Percentiles rank a stretch among this genome's conserved stretches.
Conservation (phyloP, 768 basidiomycete genomes). For the Ramaria rubella region DNA sequence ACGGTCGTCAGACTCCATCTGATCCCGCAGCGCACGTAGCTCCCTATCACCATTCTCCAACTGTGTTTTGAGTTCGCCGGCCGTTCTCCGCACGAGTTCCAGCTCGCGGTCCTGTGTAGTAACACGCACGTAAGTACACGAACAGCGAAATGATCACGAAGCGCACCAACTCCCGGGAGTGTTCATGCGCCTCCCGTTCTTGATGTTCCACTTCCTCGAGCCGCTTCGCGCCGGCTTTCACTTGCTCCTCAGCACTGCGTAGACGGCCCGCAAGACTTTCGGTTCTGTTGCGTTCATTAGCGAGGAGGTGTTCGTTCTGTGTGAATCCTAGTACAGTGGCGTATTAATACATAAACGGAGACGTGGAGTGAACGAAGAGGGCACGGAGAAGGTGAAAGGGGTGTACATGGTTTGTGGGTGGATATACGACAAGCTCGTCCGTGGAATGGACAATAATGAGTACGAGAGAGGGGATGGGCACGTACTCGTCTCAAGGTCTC, state of each 20-base stretch:
- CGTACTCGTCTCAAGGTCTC: conserved; percentile 56
- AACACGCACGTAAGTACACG: no score
- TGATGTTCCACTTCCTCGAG: not conserved
- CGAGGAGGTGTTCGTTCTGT: not conserved
- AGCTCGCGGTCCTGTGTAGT: conserved; percentile 64
- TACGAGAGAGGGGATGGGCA: conserved; percentile 6
- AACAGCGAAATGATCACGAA: not conserved
- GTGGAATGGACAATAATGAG: not conserved
- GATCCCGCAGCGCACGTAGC: conserved; percentile 49
- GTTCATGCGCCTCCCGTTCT: not conserved
- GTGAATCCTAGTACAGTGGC: no score
- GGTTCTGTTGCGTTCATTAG: conserved; percentile 12
- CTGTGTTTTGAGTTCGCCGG: conserved; percentile 51
- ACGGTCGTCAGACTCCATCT: conserved; percentile 51
- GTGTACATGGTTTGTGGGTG: no score
- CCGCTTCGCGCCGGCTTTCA: conserved; percentile 1
- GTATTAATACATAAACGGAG: not conserved
- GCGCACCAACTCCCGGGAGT: not conserved
- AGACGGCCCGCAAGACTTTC: conserved; percentile 38
- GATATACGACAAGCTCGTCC: not conserved
- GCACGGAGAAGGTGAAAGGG: no score
- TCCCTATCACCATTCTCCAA: conserved; percentile 52
- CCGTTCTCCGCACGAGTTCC: conserved; percentile 50
- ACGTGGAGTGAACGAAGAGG: not conserved
- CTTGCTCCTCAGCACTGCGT: conserved; percentile 30